phyloP scores from a whole-genome alignment of 441 rosid species.

The Geranium incanum region DNA sequence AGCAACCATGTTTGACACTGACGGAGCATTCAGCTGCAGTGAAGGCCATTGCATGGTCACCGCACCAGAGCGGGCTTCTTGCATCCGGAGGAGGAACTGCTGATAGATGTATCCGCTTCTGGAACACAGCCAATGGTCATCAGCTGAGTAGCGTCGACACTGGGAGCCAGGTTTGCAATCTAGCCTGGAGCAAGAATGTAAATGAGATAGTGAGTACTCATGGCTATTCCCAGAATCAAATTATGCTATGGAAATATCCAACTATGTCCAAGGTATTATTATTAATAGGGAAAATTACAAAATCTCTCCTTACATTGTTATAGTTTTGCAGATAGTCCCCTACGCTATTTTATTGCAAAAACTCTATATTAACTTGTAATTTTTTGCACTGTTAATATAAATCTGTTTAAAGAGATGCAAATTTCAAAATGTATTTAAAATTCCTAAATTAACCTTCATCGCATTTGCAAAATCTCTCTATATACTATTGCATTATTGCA shows the following conservation, averaged over 20 bases:
- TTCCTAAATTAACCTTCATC: too few species aligned
- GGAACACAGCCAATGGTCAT: constrained; percentile 90
- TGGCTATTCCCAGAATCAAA: constrained; percentile 94
- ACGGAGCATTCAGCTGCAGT: constrained; percentile 97
- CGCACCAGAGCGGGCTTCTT: constrained; percentile 85
- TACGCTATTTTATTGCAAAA: too few species aligned
- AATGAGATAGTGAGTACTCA: constrained; percentile 96
- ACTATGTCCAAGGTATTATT: constrained; percentile 66
- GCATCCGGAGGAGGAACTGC: constrained; percentile 99
- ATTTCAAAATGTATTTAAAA: too few species aligned
- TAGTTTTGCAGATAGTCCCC: too few species aligned
- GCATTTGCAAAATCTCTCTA: too few species aligned
- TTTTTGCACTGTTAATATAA: too few species aligned
- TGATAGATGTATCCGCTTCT: constrained; percentile 87
- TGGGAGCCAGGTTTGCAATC: constrained; percentile 98
- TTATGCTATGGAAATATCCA: constrained; percentile 97
- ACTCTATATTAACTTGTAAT: too few species aligned
- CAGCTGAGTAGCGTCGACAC: constrained; percentile 82
- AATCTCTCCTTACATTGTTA: too few species aligned
- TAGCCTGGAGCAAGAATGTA: constrained; percentile 95
- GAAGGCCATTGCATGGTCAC: constrained; percentile 97
- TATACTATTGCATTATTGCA: too few species aligned
- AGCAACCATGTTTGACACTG: constrained; percentile 61
- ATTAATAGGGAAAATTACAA: too few species aligned
- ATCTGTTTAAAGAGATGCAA: too few species aligned